phyloP scores from a whole-genome alignment of 371 early-diverging fungal species.

The Haplosporangium sp. region DNA sequence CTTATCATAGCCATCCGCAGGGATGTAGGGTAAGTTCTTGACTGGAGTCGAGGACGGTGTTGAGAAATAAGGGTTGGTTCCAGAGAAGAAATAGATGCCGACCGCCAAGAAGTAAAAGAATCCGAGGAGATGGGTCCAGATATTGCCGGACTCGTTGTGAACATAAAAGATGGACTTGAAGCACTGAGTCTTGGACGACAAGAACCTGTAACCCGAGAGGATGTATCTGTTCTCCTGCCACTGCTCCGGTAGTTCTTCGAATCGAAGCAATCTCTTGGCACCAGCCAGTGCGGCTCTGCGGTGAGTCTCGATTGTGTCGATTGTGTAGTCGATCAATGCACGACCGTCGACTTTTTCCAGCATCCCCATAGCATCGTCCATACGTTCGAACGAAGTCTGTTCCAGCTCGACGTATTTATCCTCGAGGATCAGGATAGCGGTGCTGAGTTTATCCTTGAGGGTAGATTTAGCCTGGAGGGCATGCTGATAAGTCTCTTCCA shows the following conservation, averaged over 20 bases:
- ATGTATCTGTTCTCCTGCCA: conserved; percentile 79
- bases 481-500: conserved; percentile 51
- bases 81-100: conserved; percentile 62
- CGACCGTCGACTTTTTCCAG: conserved; percentile 45
- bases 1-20: conserved; percentile 60
- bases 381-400: conserved; percentile 51
- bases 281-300: conserved; percentile 67
- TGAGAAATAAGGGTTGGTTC: conserved; percentile 51
- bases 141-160: conserved; percentile 80
- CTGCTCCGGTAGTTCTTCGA: conserved; percentile 72
- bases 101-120: conserved; percentile 69
- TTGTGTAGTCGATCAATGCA: conserved; percentile 38
- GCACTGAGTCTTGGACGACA: conserved; percentile 63
- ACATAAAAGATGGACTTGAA: conserved; percentile 71
- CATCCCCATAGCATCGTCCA: conserved; percentile 51
- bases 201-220: conserved; percentile 72
- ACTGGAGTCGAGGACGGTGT: conserved; percentile 28
- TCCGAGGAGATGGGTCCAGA: conserved; percentile 78
- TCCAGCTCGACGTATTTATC: conserved; percentile 55
- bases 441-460: conserved; percentile 48
- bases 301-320: conserved; percentile 63
- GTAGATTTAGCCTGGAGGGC: conserved; percentile 54
- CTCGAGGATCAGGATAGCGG: conserved; percentile 49
- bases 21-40: conserved; percentile 39
- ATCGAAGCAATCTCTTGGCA: conserved; percentile 65